Conservation (phyloP, 2,329 filamentous ascomycete species). For the Hypocrella siamensis region DNA sequence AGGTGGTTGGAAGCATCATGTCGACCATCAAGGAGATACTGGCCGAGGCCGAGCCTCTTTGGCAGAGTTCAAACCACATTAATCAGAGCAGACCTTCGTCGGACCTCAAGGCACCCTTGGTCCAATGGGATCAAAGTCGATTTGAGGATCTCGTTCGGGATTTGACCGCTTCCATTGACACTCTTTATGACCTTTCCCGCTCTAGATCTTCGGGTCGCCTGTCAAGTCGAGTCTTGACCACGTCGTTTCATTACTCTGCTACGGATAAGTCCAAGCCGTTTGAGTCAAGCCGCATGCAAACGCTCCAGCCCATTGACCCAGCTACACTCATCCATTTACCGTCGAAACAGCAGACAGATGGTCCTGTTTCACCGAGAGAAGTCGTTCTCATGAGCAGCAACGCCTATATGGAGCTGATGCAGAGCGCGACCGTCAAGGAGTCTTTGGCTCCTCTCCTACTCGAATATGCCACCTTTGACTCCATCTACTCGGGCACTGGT, state of each 20-base stretch:
- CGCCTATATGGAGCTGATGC: constrained; percentile 32
- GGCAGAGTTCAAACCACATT: constrained; percentile 40
- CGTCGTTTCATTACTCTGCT: constrained; percentile 17
- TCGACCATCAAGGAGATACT: constrained; percentile 67
- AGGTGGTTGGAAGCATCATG: constrained; percentile 65
- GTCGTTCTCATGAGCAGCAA: constrained; percentile 34
- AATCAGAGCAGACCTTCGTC: constrained; percentile 23
- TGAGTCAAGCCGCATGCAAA: constrained; percentile 44
- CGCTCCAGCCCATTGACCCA: constrained; percentile 44
- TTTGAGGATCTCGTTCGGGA: constrained; percentile 64
- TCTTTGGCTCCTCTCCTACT: constrained; percentile 45
- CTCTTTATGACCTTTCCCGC: constrained; percentile 59
- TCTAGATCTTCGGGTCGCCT: constrained; percentile 36
- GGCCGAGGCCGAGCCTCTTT: constrained; percentile 59
- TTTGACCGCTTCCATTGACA: constrained; percentile 64
- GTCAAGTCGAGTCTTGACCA: constrained; percentile 14
- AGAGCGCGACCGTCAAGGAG: constrained; percentile 22
- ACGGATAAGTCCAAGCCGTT: constrained; percentile 34
- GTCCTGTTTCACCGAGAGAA: constrained; percentile 20
- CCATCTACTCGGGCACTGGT: constrained; percentile 45
- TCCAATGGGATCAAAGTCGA: constrained; percentile 53
- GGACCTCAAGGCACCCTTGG: constrained; percentile 38
- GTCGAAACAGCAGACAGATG: constrained; percentile 20
- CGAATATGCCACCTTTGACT: constrained; percentile 52
- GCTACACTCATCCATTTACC: constrained; percentile 32